Evolutionary conservation across 257 asterid species (phyloP).

Genomic region (Cruciata laevipes): DNA sequence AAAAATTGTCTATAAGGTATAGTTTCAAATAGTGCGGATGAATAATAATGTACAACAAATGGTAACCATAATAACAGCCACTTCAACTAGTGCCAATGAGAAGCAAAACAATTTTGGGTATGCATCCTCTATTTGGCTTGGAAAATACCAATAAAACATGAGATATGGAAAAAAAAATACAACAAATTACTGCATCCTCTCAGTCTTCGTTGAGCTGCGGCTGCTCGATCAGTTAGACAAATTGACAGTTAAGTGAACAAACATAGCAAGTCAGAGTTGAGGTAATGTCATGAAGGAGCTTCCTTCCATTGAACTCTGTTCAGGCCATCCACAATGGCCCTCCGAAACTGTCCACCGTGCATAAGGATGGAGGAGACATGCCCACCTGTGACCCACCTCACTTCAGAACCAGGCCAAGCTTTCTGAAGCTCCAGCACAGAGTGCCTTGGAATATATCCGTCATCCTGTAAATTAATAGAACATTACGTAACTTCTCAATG

Average conservation of each 20-base stretch:
- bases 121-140: too few species aligned
- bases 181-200: too few species aligned
- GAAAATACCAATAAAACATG: too few species aligned
- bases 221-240: too few species aligned
- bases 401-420: conserved; percentile 99
- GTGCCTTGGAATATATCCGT: conserved; percentile 88
- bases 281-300: conserved; percentile 31
- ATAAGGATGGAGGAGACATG: conserved; percentile 88
- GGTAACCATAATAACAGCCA: too few species aligned
- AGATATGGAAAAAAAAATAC: too few species aligned
- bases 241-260: neutral
- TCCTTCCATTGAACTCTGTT: conserved; percentile 76
- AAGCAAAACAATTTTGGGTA: too few species aligned
- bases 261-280: neutral
- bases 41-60: too few species aligned
- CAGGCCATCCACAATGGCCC: conserved; percentile 78
- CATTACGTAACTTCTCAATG: neutral
- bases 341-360: conserved; percentile 70
- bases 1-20: too few species aligned
- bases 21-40: too few species aligned
- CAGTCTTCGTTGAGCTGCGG: too few species aligned
- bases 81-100: too few species aligned
- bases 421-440: conserved; percentile 84
- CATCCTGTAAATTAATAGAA: conserved; percentile 45
- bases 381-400: conserved; percentile 93